These are phyloP conservation scores for Prunus kanzakura DNA, from an alignment of 306 rosid genomes.

Conservation along the genomic window DNA sequence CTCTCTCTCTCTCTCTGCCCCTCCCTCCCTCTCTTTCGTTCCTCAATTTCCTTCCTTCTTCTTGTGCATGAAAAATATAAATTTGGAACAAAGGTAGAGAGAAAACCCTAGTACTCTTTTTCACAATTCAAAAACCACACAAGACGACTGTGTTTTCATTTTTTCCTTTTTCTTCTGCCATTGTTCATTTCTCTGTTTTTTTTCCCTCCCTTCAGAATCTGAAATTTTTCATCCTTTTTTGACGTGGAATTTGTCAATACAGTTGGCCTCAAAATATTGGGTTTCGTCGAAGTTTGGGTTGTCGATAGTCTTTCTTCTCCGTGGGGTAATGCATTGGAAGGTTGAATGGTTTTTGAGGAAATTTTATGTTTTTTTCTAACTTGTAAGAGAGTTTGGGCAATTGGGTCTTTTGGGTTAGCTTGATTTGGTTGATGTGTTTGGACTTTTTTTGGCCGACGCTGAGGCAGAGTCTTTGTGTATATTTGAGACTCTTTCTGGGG, in stretches of 20 bases:
- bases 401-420: not conserved
- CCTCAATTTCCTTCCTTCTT: not conserved
- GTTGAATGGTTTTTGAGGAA: slow-evolving; percentile 6
- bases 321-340: not conserved
- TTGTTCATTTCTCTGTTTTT: not conserved
- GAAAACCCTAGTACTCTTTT: not conserved
- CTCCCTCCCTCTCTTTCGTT: not conserved
- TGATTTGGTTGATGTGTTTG: not conserved
- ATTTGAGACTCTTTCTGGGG: not conserved
- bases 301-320: not conserved
- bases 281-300: slow-evolving; percentile 22
- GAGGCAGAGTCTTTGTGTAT: too few species aligned
- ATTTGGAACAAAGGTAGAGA: not conserved
- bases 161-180: not conserved
- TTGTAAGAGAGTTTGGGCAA: not conserved
- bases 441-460: not conserved
- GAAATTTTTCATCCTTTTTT: slow-evolving; percentile 6
- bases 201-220: slow-evolving; percentile 3
- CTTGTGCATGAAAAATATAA: not conserved
- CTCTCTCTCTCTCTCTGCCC: not conserved
- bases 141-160: not conserved
- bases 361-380: not conserved
- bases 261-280: slow-evolving; percentile 5
- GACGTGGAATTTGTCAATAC: slow-evolving; percentile 21
- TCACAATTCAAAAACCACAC: not conserved